Conservation (phyloP, 2,329 filamentous ascomycete species). For the Epichloe aotearoae region DNA sequence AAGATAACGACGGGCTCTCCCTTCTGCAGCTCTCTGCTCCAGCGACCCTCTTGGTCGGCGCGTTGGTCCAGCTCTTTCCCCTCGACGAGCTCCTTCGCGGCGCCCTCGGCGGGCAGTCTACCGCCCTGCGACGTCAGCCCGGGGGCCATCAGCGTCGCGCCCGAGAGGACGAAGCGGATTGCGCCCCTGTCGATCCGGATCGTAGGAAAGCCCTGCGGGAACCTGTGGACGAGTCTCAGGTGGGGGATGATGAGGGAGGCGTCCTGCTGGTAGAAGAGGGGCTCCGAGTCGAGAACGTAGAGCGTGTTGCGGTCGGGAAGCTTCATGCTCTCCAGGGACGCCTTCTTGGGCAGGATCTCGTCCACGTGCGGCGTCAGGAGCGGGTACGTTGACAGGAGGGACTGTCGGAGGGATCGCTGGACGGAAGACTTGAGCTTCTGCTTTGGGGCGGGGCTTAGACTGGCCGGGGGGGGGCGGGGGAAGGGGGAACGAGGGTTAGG, state of each 20-base stretch:
- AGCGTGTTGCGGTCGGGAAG: constrained; percentile 82
- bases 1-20: constrained; percentile 79
- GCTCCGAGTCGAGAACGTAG: constrained; percentile 65
- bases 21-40: constrained; percentile 56
- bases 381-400: constrained; percentile 74
- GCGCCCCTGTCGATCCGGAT: constrained; percentile 90
- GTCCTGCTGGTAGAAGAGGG: constrained; percentile 85
- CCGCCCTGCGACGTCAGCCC: constrained; percentile 79
- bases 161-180: constrained; percentile 89
- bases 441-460: constrained; percentile 42
- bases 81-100: constrained; percentile 18
- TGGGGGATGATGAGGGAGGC: constrained; percentile 67
- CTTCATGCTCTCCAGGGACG: constrained; percentile 80
- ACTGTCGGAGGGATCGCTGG: constrained; percentile 72
- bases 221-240: constrained; percentile 77
- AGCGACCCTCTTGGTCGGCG: constrained; percentile 37
- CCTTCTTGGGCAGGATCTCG: constrained; percentile 89
- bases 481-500: constrained; percentile 11
- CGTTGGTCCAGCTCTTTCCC: constrained; percentile 30
- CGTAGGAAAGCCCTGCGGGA: constrained; percentile 69
- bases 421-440: constrained; percentile 96
- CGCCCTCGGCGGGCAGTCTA: constrained; percentile 49
- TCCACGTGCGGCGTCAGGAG: constrained; percentile 80
- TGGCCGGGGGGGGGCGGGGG: too few species aligned
- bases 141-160: constrained; percentile 91